Evolutionary conservation across 2,329 filamentous ascomycete genomes (phyloP), one percentile per base, ranked within the genome.

Genomic region (Epichloe coenophiala): DNA sequence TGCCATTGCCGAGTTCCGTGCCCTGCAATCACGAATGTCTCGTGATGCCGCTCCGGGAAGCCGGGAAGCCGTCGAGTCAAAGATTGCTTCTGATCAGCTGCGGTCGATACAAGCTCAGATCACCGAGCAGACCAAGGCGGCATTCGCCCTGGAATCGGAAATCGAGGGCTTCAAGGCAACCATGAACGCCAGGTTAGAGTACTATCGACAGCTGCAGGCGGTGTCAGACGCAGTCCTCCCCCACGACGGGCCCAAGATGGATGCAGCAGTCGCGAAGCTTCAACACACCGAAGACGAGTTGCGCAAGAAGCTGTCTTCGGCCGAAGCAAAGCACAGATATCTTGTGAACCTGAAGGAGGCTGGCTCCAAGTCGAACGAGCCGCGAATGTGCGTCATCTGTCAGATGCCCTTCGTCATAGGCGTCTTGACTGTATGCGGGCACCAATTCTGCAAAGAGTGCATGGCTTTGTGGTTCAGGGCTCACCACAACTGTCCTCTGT

Each of bases 391-490:
- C 63, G 79, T 94, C 50, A 96, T 98, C 58, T 98, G 93, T 63
- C 83, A 86, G 60, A 76, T 77, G 11, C 62, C 73, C 0, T 95
- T 96, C 59, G 81, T 84, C 52, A 71, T 81, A n/a, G 91, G 91
- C 49, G 80, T 86, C 48, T 72, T 91, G 54, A 96, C 91, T 0
- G 77, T 88, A 1, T 97, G 93, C 63, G 91, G 91, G 0, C 93
- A 98, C 62, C 81, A 88, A 56, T 97, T 89, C 63, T 96, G 91
- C 70, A 89, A 88, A 60, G 85, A 88, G 31, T 97, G 93, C 65
- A 83, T 97, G 57, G 73, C 75, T 38, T 58, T 81, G 12, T 97
- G 93, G 93, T 88, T 84, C 70, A 74, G 71, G 51, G 73, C 78
- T 33, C 82, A 89, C 58, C 77, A 74, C 17, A 91, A 79, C 48